Evolutionary conservation across 176 grass and related monocot species (phyloP), one percentile per base, ranked within the genome.

Genomic region (Stipa capillata): DNA sequence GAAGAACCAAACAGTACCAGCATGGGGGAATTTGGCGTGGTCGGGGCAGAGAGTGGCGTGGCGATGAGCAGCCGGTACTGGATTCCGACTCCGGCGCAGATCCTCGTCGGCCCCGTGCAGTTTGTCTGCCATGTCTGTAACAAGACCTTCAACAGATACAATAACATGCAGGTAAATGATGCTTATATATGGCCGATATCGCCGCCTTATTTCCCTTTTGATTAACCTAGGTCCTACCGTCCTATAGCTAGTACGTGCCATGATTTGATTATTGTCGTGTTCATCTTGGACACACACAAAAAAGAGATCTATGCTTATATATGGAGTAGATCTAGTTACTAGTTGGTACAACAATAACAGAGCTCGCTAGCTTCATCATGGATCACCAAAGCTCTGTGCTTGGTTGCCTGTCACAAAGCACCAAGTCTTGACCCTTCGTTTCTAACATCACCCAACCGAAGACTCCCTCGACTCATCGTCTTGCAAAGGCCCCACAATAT

Each of bases 141-240:
- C 77, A 97, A 97, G 67, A 88, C 45, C 65, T 97, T 97, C 94
- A 97, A 92, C 72, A 58, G 94, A 84, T 92, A 97, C 78, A 97
- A 97, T 51, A 97, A 97, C 58, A 88, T 97, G 92, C 94, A 94
- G 94, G 94, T 98, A 88, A 36, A 15, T 13, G 41, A 31, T 31
- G 65, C 17, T 27, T 68, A 4, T 16, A 8, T 29, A 28, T 29
- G 40, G n/a, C n/a, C n/a, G n/a, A n/a, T n/a, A n/a, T n/a, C n/a
- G n/a, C n/a, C n/a, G n/a, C n/a, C n/a, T n/a, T 31, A 13, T 13
- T 25, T 34, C 0, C 9, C 24, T 52, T 34, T 17, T 57, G 20
- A 48, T 49, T 69, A 47, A 40, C 62, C 12, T 51, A 17, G 37
- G 10, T 4, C 64, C 11, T 13, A 0, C 2, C n/a, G n/a, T n/a